Percentiles rank a stretch among this genome's conserved stretches.
phyloP scores from a whole-genome alignment of 1,284 basidiomycete species.

The Marasmius sp. region DNA sequence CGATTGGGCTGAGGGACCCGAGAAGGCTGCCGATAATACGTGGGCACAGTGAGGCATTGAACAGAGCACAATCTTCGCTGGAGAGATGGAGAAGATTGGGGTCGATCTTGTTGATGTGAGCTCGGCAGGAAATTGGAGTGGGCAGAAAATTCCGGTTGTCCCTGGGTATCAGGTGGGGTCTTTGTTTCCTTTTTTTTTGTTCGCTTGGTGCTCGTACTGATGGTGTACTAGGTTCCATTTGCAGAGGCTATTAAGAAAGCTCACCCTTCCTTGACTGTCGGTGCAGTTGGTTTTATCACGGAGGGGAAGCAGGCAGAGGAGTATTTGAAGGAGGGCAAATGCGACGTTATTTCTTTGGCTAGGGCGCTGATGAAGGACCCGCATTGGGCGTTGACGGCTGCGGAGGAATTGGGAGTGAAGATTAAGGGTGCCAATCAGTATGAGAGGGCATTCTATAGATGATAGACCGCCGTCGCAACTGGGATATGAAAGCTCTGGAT shows the following conservation, averaged over 20 bases:
- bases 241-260: constrained; percentile 69
- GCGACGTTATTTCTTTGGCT: constrained; percentile 70
- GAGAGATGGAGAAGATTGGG: constrained; percentile 58
- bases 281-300: constrained; percentile 76
- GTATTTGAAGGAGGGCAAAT: constrained; percentile 62
- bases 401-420: constrained; percentile 52
- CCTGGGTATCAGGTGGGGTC: constrained; percentile 67
- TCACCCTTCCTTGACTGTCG: constrained; percentile 54
- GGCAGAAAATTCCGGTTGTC: constrained; percentile 56
- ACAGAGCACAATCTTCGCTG: constrained; percentile 64
- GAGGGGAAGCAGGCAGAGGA: constrained; percentile 64
- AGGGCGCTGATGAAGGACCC: constrained; percentile 63
- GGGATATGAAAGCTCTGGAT: neutral
- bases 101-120: constrained; percentile 76
- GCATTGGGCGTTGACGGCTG: constrained; percentile 56
- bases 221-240: constrained; percentile 56
- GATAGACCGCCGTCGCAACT: neutral
- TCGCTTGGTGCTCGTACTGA: neutral
- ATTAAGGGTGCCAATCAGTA: constrained; percentile 70
- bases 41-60: constrained; percentile 78
- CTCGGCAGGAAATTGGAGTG: constrained; percentile 65
- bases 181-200: neutral
- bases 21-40: constrained; percentile 52
- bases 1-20: constrained; percentile 78
- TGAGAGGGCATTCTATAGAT: constrained; percentile 35